These are phyloP conservation scores for Ajuga chamaepitys DNA, from an alignment of 257 asterid species.

Conservation along the genomic window DNA sequence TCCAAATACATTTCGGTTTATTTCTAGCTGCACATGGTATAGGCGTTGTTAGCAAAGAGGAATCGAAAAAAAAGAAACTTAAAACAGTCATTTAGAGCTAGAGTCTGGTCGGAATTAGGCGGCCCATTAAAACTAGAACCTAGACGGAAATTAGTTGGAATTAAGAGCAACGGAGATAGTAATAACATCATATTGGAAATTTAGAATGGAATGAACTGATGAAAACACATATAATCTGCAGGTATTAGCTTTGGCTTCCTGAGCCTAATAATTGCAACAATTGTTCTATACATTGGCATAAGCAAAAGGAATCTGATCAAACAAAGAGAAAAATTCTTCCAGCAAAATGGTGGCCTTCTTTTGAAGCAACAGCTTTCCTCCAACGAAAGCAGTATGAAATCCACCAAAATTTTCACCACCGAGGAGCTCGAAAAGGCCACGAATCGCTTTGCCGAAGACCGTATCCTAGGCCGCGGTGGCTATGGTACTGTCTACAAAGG, in stretches of 20 bases:
- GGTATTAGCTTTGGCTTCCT: constrained; percentile 27
- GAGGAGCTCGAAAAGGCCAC: constrained; percentile 38
- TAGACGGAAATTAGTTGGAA: too few relatives aligned
- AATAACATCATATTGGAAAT: too few relatives aligned
- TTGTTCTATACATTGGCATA: constrained; percentile 17
- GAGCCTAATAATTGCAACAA: background rate
- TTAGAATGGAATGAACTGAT: background rate
- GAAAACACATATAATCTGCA: background rate
- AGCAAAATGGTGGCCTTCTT: constrained; percentile 34
- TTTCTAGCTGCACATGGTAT: too few relatives aligned
- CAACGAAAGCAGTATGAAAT: constrained; percentile 16
- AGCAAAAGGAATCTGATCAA: constrained; percentile 21
- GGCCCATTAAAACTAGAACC: too few relatives aligned
- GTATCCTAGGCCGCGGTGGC: constrained; percentile 51
- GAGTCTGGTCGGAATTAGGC: too few relatives aligned
- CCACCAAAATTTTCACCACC: constrained; percentile 27
- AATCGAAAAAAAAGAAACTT: too few relatives aligned
- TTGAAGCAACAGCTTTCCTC: constrained; percentile 28
- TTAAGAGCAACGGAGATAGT: too few relatives aligned
- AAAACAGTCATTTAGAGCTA: too few relatives aligned
- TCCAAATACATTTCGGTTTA: too few relatives aligned
- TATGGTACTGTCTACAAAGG: constrained; percentile 52
- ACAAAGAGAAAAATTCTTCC: constrained; percentile 31
- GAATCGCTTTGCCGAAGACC: constrained; percentile 36
- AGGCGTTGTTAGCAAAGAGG: too few relatives aligned